Percentiles rank a stretch among this genome's conserved stretches.
Conservation (phyloP, 352 stramenopile genomes). For the Globisporangium cylindrosporum region DNA sequence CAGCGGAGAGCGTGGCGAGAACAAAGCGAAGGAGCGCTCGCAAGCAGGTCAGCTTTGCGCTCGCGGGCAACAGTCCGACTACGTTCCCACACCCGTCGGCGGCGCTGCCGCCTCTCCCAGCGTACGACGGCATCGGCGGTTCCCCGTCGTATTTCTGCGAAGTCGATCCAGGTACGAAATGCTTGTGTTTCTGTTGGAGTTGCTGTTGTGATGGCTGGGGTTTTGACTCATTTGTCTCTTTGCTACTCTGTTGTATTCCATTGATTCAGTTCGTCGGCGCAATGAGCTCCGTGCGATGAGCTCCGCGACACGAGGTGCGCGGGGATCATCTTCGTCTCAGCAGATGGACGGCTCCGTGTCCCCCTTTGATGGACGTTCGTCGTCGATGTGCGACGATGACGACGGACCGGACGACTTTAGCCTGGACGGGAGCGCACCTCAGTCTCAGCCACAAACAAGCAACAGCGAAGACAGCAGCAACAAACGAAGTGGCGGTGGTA, state of each 20-base stretch:
- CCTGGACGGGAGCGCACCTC: conserved; percentile 11
- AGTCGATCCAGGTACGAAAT: conserved; percentile 20
- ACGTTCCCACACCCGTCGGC: conserved; percentile 25
- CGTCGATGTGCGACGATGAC: conserved; percentile 11
- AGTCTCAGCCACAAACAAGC: conserved; percentile 1
- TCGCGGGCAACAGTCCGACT: conserved; percentile 13
- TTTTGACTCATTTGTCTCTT: not conserved
- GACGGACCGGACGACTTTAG: conserved; percentile 19
- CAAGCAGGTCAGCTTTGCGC: conserved; percentile 23
- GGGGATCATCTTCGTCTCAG: not conserved
- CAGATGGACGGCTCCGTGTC: not conserved
- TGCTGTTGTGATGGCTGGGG: not conserved
- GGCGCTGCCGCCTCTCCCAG: conserved; percentile 64
- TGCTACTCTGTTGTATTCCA: not conserved
- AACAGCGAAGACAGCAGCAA: not conserved
- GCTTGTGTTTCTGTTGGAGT: not conserved
- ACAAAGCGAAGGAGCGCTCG: conserved; percentile 5
- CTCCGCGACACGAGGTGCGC: not conserved
- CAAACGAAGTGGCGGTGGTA: not conserved
- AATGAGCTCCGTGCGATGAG: conserved; percentile 5
- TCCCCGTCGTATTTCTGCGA: conserved; percentile 81
- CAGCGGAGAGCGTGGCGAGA: not conserved
- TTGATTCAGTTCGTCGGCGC: conserved; percentile 12
- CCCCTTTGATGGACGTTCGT: conserved; percentile 1
- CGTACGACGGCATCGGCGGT: conserved; percentile 75